Conservation (phyloP, 2,329 filamentous ascomycete genomes). For the Neurospora crassa region DNA sequence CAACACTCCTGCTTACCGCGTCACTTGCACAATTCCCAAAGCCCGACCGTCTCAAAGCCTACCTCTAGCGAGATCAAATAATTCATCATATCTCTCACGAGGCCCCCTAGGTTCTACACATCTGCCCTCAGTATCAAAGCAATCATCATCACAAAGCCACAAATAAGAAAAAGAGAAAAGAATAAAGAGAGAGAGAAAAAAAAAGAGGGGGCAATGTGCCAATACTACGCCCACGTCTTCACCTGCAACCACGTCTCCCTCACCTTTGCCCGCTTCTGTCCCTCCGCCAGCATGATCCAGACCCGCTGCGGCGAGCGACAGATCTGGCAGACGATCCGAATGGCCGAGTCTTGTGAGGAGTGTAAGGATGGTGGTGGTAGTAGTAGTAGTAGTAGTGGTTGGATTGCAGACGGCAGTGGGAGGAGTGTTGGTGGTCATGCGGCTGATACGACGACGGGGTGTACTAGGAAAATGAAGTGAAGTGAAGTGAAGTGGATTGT, state of each 20-base stretch:
- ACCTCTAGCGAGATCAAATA: background rate
- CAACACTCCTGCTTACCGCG: too few relatives aligned
- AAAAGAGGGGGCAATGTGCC: conserved; percentile 23
- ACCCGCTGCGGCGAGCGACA: conserved; percentile 24
- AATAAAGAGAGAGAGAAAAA: too few relatives aligned
- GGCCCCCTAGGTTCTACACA: background rate
- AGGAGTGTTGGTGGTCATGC: background rate
- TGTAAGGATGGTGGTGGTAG: conserved; percentile 19
- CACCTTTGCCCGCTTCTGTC: conserved; percentile 28
- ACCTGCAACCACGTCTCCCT: conserved; percentile 24
- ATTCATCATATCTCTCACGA: background rate
- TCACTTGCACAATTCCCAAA: too few relatives aligned
- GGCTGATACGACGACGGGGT: background rate
- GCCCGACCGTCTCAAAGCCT: background rate
- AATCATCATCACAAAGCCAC: background rate
- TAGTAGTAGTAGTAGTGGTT: background rate
- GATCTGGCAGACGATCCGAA: conserved; percentile 28
- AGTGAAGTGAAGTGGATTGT: too few relatives aligned
- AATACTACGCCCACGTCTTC: conserved; percentile 29
- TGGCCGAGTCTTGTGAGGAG: conserved; percentile 27
- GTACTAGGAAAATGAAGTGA: background rate
- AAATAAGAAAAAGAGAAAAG: too few relatives aligned
- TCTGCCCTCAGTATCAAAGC: background rate
- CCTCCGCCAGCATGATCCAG: conserved; percentile 26
- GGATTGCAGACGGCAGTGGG: background rate